Evolutionary conservation across 139 green algal genomes (phyloP).

Genomic region (Ulvella scutata): DNA sequence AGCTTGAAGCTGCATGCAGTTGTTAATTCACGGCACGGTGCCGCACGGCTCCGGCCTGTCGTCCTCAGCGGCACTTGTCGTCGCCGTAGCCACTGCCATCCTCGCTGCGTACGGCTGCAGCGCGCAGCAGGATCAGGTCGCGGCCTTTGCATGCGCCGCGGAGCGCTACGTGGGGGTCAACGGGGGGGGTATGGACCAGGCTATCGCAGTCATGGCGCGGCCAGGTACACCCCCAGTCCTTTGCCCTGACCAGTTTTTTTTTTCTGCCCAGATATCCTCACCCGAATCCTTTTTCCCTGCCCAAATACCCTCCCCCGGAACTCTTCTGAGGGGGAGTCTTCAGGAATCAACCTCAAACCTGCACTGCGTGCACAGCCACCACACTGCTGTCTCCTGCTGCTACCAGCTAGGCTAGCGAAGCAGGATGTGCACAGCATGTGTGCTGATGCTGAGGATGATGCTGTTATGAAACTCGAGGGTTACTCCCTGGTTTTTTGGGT

Average conservation of each 20-base stretch:
- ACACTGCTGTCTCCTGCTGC: no score
- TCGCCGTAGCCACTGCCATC: conserved; percentile 60
- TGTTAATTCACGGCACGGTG: not conserved
- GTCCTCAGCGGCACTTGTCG: conserved; percentile 76
- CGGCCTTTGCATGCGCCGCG: conserved; percentile 62
- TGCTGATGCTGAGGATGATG: no score
- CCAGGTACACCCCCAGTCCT: conserved; percentile 35
- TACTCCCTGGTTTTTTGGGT: no score
- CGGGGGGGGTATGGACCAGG: conserved; percentile 95
- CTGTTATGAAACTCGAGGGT: no score
- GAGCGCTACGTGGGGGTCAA: conserved; percentile 69
- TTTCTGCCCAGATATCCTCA: not conserved
- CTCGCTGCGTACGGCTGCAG: conserved; percentile 29
- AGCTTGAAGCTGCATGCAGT: not conserved
- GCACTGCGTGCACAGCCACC: no score
- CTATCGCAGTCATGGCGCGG: conserved; percentile 80
- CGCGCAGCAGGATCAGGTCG: conserved; percentile 46
- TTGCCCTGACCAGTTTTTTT: not conserved
- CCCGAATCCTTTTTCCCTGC: not conserved
- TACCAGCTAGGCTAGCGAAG: no score
- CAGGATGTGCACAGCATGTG: no score
- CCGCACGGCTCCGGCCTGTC: conserved; percentile 71
- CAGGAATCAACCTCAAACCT: no score
- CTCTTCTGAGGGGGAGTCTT: no score
- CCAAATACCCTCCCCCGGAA: no score